Conservation (phyloP, 2,329 filamentous ascomycete genomes). For the Pestalotiopsis sp. region DNA sequence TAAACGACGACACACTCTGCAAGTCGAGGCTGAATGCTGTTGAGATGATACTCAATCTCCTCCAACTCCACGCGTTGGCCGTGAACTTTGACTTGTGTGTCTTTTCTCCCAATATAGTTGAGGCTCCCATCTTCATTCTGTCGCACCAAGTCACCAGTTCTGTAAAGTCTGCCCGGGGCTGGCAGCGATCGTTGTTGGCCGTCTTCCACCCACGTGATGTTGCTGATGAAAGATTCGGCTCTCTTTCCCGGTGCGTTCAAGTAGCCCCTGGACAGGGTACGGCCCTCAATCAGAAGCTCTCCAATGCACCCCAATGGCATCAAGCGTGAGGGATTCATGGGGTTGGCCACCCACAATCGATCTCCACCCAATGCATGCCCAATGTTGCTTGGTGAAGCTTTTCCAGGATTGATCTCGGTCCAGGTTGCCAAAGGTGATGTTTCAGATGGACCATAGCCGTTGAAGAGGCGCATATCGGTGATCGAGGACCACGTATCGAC, state of each 20-base stretch:
- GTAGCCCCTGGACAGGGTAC: conserved; percentile 7
- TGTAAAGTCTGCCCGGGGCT: not conserved
- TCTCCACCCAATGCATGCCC: not conserved
- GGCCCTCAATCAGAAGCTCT: conserved; percentile 10
- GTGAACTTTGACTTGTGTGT: conserved; percentile 5
- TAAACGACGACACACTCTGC: conserved; percentile 9
- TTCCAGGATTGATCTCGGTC: conserved; percentile 37
- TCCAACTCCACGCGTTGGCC: conserved; percentile 40
- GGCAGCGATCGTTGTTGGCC: conserved; percentile 9
- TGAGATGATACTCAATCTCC: conserved; percentile 17
- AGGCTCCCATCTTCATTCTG: conserved; percentile 7
- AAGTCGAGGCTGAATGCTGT: not conserved
- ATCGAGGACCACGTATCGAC: not conserved
- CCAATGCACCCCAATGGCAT: conserved; percentile 2
- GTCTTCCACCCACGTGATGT: conserved; percentile 15
- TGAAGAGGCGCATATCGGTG: not conserved
- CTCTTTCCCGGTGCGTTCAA: not conserved
- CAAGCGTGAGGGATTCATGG: not conserved
- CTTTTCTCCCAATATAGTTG: conserved; percentile 9
- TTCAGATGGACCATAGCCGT: conserved; percentile 5
- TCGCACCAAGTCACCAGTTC: conserved; percentile 2
- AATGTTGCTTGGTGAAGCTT: not conserved
- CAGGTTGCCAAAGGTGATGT: conserved; percentile 25
- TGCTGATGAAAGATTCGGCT: not conserved
- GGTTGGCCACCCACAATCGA: conserved; percentile 4